phyloP scores from a whole-genome alignment of 108 stramenopile genomes.

The Cylindrotheca closterium region DNA sequence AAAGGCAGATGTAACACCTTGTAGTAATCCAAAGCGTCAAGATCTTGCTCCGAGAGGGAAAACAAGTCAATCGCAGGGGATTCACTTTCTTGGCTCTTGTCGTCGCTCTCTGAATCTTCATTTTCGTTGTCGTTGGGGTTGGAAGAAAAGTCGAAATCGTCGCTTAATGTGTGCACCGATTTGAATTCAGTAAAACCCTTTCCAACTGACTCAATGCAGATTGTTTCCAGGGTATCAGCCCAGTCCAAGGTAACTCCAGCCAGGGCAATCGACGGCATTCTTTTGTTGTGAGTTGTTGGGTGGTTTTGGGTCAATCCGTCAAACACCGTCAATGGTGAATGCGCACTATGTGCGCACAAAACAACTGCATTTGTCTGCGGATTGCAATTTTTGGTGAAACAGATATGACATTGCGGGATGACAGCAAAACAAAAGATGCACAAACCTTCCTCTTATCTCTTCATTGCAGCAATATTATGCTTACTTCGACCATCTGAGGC shows the following conservation, averaged over 20 bases:
- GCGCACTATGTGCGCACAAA: too few species aligned
- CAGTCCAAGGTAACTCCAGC: slow-evolving; percentile 25
- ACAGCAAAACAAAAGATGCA: too few species aligned
- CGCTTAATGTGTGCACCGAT: slow-evolving; percentile 8
- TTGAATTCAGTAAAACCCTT: slow-evolving; percentile 25
- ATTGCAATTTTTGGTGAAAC: too few species aligned
- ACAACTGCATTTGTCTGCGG: too few species aligned
- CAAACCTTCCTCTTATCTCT: too few species aligned
- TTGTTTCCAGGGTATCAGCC: slow-evolving; percentile 14
- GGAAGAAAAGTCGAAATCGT: background rate
- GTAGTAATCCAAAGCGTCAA: slow-evolving; percentile 67
- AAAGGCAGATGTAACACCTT: slow-evolving; percentile 62
- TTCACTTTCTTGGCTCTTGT: background rate
- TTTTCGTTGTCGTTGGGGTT: background rate
- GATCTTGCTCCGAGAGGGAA: slow-evolving; percentile 44
- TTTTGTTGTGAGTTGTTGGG: too few species aligned
- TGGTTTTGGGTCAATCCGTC: too few species aligned
- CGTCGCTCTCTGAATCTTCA: slow-evolving; percentile 1
- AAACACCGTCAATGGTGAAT: too few species aligned
- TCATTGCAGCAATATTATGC: too few species aligned
- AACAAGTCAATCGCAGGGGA: slow-evolving; percentile 45
- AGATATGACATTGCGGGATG: too few species aligned
- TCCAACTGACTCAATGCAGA: slow-evolving; percentile 25
- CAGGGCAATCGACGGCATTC: slow-evolving; percentile 12
- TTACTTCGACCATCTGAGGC: background rate